Percentiles rank a stretch among this genome's conserved stretches.
These are phyloP conservation scores for Pseudevernia furfuracea DNA, from an alignment of 495 filamentous ascomycete genomes.

Conservation along the genomic window DNA sequence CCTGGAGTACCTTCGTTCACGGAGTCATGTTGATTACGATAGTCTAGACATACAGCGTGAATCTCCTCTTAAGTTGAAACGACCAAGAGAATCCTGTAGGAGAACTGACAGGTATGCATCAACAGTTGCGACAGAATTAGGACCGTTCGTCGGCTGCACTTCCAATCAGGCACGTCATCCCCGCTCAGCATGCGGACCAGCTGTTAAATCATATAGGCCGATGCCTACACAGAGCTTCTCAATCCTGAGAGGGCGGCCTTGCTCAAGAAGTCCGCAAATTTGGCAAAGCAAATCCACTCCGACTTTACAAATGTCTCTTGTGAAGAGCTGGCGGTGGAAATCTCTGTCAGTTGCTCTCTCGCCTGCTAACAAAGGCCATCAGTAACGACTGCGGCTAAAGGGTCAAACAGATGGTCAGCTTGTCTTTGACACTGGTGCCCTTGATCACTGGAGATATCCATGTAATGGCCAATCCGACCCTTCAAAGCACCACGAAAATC, in stretches of 20 bases:
- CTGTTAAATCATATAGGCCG: too few species aligned
- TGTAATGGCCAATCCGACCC: constrained; percentile 55
- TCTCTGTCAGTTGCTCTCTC: constrained; percentile 33
- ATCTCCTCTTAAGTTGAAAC: too few species aligned
- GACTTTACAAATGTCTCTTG: constrained; percentile 35
- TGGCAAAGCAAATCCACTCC: constrained; percentile 32
- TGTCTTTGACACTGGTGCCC: constrained; percentile 45
- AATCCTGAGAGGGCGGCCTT: constrained; percentile 40
- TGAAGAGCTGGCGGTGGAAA: constrained; percentile 51
- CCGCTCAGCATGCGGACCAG: too few species aligned
- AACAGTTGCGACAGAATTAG: constrained; percentile 47
- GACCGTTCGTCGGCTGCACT: constrained; percentile 59
- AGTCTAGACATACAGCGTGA: constrained; percentile 52
- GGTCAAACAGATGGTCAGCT: constrained; percentile 41
- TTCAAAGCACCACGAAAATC: constrained; percentile 45
- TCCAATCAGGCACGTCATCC: constrained; percentile 58
- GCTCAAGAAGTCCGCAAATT: constrained; percentile 39
- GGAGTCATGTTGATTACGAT: constrained; percentile 52
- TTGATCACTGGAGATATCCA: constrained; percentile 47
- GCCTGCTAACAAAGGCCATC: not conserved
- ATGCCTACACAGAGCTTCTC: constrained; percentile 51
- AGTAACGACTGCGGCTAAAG: not conserved
- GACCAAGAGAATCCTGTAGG: too few species aligned
- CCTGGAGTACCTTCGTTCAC: constrained; percentile 37
- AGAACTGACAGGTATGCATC: constrained; percentile 1